Evolutionary conservation across 192 early-diverging fungal species (phyloP).

Genomic region (Backusella liffmaniae): DNA sequence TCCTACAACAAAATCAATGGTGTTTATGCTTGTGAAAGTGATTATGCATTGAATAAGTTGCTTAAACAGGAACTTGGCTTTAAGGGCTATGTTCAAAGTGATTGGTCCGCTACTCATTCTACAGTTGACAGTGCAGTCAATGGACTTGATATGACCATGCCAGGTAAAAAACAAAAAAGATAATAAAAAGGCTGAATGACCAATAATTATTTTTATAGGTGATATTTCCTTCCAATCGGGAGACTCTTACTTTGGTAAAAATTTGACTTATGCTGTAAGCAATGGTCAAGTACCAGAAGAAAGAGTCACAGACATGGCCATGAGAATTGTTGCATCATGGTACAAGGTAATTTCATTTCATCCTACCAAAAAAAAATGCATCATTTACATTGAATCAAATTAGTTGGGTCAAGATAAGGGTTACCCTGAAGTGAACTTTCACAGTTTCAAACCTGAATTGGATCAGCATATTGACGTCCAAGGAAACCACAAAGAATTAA

Average conservation of each 20-base stretch:
- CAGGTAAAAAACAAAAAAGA: constrained; percentile 25
- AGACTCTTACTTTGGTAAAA: constrained; percentile 30
- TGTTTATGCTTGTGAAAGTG: constrained; percentile 55
- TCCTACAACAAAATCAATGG: constrained; percentile 61
- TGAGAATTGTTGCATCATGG: constrained; percentile 35
- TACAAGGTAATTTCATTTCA: constrained; percentile 30
- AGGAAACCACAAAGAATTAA: constrained; percentile 14
- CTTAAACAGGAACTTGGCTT: constrained; percentile 58
- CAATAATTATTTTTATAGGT: constrained; percentile 38
- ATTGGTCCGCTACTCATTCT: constrained; percentile 55
- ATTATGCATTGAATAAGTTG: constrained; percentile 41
- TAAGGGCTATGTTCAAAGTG: constrained; percentile 56
- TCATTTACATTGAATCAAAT: not conserved
- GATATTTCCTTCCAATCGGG: constrained; percentile 25
- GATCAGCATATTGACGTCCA: constrained; percentile 26
- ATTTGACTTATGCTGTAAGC: constrained; percentile 17
- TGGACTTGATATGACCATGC: constrained; percentile 42
- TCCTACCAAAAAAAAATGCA: not conserved
- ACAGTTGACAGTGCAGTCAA: constrained; percentile 29
- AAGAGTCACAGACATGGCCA: constrained; percentile 18
- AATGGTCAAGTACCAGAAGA: constrained; percentile 11
- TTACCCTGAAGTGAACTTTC: constrained; percentile 20
- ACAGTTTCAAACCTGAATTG: constrained; percentile 18
- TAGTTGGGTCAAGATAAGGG: constrained; percentile 15
- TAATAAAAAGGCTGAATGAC: not conserved